Evolutionary conservation across 1,139 yeast genomes (phyloP).

Genomic region (Sugiyamaella neomexicana): DNA sequence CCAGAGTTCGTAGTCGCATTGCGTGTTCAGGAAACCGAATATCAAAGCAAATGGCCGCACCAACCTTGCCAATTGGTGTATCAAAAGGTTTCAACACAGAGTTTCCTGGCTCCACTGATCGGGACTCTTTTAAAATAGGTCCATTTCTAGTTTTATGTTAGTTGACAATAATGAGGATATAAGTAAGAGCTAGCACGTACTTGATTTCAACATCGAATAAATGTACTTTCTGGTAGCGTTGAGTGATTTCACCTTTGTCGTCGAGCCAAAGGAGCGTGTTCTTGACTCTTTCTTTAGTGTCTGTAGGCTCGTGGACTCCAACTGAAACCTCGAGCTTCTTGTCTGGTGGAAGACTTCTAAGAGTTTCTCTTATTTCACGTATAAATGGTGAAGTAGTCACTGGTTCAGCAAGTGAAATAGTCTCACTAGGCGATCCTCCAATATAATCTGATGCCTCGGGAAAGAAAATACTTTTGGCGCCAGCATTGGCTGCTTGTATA

Average conservation of each 20-base stretch:
- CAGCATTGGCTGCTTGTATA: slow-evolving; percentile 56
- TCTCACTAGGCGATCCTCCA: slow-evolving; percentile 66
- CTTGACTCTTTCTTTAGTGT: slow-evolving; percentile 49
- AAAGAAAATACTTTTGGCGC: slow-evolving; percentile 69
- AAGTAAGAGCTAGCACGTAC: slow-evolving; percentile 64
- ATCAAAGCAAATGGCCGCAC: slow-evolving; percentile 82
- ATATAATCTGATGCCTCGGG: slow-evolving; percentile 95
- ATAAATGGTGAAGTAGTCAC: slow-evolving; percentile 53
- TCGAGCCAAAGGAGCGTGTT: slow-evolving; percentile 75
- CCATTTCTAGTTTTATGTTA: slow-evolving; percentile 36
- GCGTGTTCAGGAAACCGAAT: slow-evolving; percentile 86
- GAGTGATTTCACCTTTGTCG: slow-evolving; percentile 59
- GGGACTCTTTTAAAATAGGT: slow-evolving; percentile 65
- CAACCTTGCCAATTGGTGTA: slow-evolving; percentile 62
- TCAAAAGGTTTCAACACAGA: slow-evolving; percentile 56
- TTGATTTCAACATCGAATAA: slow-evolving; percentile 84
- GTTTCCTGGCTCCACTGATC: slow-evolving; percentile 78
- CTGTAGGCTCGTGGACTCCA: slow-evolving; percentile 81
- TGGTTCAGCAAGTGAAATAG: slow-evolving; percentile 56
- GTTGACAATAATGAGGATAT: too few species aligned
- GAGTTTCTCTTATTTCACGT: slow-evolving; percentile 49
- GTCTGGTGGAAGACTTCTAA: slow-evolving; percentile 43
- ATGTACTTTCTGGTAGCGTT: slow-evolving; percentile 81
- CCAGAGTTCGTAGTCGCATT: slow-evolving; percentile 58
- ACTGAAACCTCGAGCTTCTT: slow-evolving; percentile 51